A percentile compares a stretch with the other conserved stretches of the same genome.
Conservation (phyloP, 768 basidiomycete genomes). For the Trametes sanguinea region DNA sequence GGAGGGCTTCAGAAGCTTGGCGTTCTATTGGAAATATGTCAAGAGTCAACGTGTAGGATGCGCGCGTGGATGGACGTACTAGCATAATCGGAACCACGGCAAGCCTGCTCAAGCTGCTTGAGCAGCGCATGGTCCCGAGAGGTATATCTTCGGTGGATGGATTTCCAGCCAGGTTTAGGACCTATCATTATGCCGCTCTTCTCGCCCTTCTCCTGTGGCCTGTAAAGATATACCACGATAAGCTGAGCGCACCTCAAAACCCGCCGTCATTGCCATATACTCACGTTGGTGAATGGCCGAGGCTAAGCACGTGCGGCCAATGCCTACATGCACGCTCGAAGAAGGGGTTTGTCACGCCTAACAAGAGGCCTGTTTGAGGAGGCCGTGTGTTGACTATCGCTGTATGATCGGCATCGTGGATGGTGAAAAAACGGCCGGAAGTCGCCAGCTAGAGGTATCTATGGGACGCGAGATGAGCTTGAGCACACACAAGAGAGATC, state of each 20-base stretch:
- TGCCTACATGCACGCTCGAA: conserved; percentile 77
- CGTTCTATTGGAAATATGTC: conserved; percentile 43
- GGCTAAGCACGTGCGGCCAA: conserved; percentile 83
- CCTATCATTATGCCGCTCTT: conserved; percentile 34
- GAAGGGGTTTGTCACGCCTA: conserved; percentile 90
- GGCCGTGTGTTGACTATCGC: conserved; percentile 77
- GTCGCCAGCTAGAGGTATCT: conserved; percentile 86
- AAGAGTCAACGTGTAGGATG: neutral
- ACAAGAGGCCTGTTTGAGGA: conserved; percentile 72
- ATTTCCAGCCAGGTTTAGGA: conserved; percentile 73
- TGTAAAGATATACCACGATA: neutral
- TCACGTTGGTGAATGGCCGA: conserved; percentile 55
- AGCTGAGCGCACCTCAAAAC: neutral
- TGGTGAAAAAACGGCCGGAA: conserved; percentile 94
- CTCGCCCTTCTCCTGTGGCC: conserved; percentile 8
- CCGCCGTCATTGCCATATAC: conserved; percentile 21
- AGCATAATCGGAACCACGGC: conserved; percentile 46
- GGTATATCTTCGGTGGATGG: conserved; percentile 80
- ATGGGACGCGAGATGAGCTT: neutral
- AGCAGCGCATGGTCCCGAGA: conserved; percentile 81
- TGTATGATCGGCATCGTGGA: conserved; percentile 87
- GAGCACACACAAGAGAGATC: neutral
- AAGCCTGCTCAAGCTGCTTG: conserved; percentile 68
- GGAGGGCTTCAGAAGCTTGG: conserved; percentile 63
- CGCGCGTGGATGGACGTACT: conserved; percentile 44